Conservation (phyloP, 148 eudicot genomes). For the Chenopodium formosanum region DNA sequence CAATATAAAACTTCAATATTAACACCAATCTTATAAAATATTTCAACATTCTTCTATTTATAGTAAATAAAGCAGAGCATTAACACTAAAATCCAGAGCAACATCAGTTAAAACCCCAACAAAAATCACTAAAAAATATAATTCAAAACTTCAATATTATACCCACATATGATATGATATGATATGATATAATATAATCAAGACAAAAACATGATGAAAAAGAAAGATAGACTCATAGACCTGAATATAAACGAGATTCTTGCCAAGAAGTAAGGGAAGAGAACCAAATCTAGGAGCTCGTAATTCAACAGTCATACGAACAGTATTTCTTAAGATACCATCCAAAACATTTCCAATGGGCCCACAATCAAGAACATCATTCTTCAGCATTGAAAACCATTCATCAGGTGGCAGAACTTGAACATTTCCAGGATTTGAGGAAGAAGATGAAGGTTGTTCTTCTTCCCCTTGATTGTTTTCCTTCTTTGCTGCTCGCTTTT, state of each 20-base stretch:
- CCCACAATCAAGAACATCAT: background rate
- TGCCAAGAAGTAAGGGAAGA: constrained; percentile 1
- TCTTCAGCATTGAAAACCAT: background rate
- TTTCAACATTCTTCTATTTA: no score
- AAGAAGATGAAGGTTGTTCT: background rate
- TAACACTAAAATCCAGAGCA: no score
- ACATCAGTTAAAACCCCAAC: no score
- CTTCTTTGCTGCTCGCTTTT: background rate
- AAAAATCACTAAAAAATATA: no score
- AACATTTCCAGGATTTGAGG: background rate
- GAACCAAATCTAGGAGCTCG: constrained; percentile 3
- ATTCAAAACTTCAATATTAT: no score
- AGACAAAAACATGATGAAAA: background rate
- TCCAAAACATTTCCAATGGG: background rate
- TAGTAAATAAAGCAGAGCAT: no score
- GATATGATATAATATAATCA: no score
- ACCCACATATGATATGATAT: no score
- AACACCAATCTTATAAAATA: no score
- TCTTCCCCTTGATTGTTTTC: background rate
- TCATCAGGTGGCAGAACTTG: background rate
- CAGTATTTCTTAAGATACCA: constrained; percentile 9
- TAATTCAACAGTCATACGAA: constrained; percentile 6
- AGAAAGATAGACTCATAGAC: background rate
- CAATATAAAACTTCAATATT: background rate
- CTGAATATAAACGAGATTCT: constrained; percentile 5